Evolutionary conservation across 2,329 filamentous ascomycete species (phyloP).

Genomic region (Xylaria polymorpha): DNA sequence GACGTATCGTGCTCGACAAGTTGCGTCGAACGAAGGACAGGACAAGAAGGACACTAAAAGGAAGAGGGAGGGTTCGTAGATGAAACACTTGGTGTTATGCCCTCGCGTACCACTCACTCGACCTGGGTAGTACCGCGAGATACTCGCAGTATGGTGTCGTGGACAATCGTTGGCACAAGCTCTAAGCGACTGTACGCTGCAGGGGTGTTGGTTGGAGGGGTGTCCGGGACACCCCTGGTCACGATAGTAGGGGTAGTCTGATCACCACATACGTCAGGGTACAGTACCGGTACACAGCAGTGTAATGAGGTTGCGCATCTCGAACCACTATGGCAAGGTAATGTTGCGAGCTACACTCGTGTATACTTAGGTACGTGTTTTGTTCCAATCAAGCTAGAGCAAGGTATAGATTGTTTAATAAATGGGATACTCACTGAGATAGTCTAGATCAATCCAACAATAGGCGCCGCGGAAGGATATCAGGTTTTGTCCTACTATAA

Average conservation of each 20-base stretch:
- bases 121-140: not conserved
- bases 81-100: not conserved
- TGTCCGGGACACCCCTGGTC: not conserved
- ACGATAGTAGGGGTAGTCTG: slow-evolving; percentile 8
- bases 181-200: not conserved
- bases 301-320: not conserved
- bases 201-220: slow-evolving; percentile 6
- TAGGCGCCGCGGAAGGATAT: not conserved
- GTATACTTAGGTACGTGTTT: not conserved
- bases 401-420: not conserved
- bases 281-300: too few species aligned
- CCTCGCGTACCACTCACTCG: slow-evolving; percentile 1
- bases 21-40: not conserved
- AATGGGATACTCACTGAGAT: not conserved
- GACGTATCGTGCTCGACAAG: not conserved
- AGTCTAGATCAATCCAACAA: not conserved
- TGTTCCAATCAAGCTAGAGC: not conserved
- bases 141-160: not conserved
- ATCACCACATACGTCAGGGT: not conserved
- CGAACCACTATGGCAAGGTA: not conserved
- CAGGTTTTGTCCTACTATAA: too few species aligned
- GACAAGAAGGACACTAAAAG: not conserved
- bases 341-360: not conserved
- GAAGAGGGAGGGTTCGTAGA: not conserved
- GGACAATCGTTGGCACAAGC: not conserved